Conservation (phyloP, 31 red algal genomes). For the Asparagopsis taxiformis region DNA sequence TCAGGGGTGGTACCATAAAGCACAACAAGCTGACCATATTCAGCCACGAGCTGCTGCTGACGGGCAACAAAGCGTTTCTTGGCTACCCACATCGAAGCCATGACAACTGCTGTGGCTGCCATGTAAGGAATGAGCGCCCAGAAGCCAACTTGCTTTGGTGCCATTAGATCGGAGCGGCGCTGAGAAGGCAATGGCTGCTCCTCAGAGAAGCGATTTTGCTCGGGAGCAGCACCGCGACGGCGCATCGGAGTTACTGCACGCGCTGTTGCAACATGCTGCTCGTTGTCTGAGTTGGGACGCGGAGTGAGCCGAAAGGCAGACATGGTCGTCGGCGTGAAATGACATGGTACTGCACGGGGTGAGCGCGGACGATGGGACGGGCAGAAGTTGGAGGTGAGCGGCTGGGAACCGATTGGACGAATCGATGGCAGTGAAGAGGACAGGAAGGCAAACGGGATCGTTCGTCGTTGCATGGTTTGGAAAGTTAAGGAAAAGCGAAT, state of each 20-base stretch:
- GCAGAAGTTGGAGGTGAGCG: not conserved
- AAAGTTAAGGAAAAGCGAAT: not conserved
- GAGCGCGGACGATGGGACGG: not conserved
- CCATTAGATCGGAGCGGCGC: constrained; percentile 71
- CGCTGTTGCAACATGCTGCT: constrained; percentile 28
- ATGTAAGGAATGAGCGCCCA: constrained; percentile 70
- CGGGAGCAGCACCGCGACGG: constrained; percentile 17
- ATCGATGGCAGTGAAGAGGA: not conserved
- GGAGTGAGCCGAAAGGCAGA: constrained; percentile 1
- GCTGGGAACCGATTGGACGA: not conserved
- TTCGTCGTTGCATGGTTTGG: not conserved
- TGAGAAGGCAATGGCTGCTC: constrained; percentile 61
- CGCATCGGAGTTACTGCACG: constrained; percentile 52
- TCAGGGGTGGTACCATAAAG: constrained; percentile 75
- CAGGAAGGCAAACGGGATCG: constrained; percentile 4
- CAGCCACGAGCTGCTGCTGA: constrained; percentile 62
- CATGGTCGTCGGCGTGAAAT: not conserved
- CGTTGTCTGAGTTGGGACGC: not conserved
- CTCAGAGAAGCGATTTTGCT: constrained; percentile 17
- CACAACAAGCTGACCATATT: constrained; percentile 73
- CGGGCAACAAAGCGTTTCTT: constrained; percentile 72
- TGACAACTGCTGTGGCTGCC: constrained; percentile 50
- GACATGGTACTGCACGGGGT: not conserved
- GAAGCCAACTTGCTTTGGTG: constrained; percentile 46
- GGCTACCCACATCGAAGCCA: constrained; percentile 45